Conservation (phyloP, 2,329 filamentous ascomycete species). For the Diaporthe destruens region DNA sequence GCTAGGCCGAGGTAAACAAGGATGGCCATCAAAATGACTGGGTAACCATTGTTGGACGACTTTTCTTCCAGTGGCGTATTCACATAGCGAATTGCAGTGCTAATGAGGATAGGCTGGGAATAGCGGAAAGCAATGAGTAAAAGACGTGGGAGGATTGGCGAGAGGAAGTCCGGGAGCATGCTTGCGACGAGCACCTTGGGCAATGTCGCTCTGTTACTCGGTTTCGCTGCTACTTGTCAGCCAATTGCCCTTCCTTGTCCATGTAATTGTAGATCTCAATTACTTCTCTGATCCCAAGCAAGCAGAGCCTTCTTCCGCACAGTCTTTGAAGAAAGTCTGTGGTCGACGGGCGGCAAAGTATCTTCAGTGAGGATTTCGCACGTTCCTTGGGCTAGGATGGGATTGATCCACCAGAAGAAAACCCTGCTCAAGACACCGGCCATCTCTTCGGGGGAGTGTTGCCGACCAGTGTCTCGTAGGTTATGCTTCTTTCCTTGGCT, state of each 20-base stretch:
- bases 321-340: not conserved
- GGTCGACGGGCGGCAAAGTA: not conserved
- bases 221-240: not conserved
- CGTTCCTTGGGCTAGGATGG: not conserved
- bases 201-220: not conserved
- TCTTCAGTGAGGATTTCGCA: not conserved
- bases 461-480: not conserved
- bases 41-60: not conserved
- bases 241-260: not conserved
- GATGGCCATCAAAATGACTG: not conserved
- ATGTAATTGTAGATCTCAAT: not conserved
- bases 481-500: not conserved
- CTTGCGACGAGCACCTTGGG: not conserved
- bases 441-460: not conserved
- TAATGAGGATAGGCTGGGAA: not conserved
- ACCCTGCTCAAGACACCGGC: not conserved
- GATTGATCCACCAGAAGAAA: not conserved
- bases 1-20: not conserved
- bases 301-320: not conserved
- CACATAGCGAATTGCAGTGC: not conserved
- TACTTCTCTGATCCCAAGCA: not conserved
- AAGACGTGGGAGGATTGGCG: not conserved
- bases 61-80: not conserved
- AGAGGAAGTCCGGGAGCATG: slow-evolving; percentile 1
- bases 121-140: not conserved